A percentile compares a stretch with the other conserved stretches of the same genome.
phyloP scores from a whole-genome alignment of 2,329 filamentous ascomycete genomes.

The Coniosporium tulheliwenetii region DNA sequence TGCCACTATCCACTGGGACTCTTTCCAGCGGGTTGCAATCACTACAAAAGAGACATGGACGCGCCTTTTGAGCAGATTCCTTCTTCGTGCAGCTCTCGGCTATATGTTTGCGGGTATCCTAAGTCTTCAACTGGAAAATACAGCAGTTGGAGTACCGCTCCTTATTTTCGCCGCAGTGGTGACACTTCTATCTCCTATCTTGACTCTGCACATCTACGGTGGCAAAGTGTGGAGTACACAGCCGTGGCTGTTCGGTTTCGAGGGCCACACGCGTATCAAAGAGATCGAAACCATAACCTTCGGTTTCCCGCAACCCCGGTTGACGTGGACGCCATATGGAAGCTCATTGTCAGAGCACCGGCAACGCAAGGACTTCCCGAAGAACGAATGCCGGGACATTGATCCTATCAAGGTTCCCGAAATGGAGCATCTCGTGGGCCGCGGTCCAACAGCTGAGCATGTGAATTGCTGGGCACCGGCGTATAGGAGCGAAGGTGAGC shows the following conservation, averaged over 20 bases:
- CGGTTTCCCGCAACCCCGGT: slow-evolving; percentile 16
- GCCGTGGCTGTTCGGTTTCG: slow-evolving; percentile 28
- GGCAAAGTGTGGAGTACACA: slow-evolving; percentile 25
- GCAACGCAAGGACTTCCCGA: no score
- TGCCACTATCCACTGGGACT: slow-evolving; percentile 28
- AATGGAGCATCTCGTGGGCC: no score
- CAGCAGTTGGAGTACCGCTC: slow-evolving; percentile 2
- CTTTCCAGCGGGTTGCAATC: slow-evolving; percentile 18
- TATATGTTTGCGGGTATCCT: slow-evolving; percentile 8
- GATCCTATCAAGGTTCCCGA: no score
- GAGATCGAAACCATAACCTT: slow-evolving; percentile 24
- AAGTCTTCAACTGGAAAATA: no score
- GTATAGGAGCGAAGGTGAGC: no score
- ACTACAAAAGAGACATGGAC: slow-evolving; percentile 11
- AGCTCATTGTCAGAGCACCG: slow-evolving; percentile 17
- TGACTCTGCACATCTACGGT: slow-evolving; percentile 18
- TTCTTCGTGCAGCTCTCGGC: slow-evolving; percentile 9
- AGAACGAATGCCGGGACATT: no score
- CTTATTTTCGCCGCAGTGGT: slow-evolving; percentile 13
- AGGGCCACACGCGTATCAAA: slow-evolving; percentile 22
- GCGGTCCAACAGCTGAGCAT: no score
- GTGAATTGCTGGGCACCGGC: no score
- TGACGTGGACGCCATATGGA: slow-evolving; percentile 19
- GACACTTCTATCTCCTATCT: slow-evolving; percentile 17
- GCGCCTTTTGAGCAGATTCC: slow-evolving; percentile 9